phyloP scores from a whole-genome alignment of 257 asterid genomes.

The Gentiana macrophylla region DNA sequence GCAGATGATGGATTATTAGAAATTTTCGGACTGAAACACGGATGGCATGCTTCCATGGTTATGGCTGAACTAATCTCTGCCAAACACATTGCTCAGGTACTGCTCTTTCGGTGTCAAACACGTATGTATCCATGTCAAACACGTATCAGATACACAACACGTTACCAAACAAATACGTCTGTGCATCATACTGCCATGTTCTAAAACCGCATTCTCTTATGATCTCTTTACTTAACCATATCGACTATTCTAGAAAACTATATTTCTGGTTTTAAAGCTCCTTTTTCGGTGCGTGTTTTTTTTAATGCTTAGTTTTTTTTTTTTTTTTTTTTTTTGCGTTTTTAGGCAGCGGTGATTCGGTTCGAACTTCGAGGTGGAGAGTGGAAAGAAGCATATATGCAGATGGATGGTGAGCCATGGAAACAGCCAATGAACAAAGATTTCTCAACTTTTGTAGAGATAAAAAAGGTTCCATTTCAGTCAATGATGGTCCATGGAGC shows the following conservation, averaged over 20 bases:
- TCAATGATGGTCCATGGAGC: constrained; percentile 56
- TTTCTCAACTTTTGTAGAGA: constrained; percentile 62
- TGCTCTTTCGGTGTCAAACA: not conserved
- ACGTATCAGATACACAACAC: too few relatives aligned
- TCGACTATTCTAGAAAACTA: too few relatives aligned
- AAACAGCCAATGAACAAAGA: constrained; percentile 70
- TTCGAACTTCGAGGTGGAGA: constrained; percentile 92
- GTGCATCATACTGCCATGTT: too few relatives aligned
- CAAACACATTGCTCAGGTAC: constrained; percentile 89
- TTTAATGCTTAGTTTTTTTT: too few relatives aligned
- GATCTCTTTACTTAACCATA: too few relatives aligned
- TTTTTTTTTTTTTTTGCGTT: not conserved
- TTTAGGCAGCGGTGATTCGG: constrained; percentile 64
- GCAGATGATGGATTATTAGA: constrained; percentile 75
- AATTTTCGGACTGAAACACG: constrained; percentile 76
- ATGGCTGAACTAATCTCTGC: constrained; percentile 84
- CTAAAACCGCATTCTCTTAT: too few relatives aligned
- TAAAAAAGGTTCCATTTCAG: constrained; percentile 50
- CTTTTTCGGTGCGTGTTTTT: too few relatives aligned
- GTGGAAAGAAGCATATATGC: constrained; percentile 74
- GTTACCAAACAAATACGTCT: too few relatives aligned
- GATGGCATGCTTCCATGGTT: constrained; percentile 97
- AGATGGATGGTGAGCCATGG: constrained; percentile 97
- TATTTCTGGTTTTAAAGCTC: too few relatives aligned
- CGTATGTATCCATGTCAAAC: too few relatives aligned